Evolutionary conservation across 768 basidiomycete genomes (phyloP), one percentile per base, ranked within the genome.

Genomic region (Tephrocybe sp.): DNA sequence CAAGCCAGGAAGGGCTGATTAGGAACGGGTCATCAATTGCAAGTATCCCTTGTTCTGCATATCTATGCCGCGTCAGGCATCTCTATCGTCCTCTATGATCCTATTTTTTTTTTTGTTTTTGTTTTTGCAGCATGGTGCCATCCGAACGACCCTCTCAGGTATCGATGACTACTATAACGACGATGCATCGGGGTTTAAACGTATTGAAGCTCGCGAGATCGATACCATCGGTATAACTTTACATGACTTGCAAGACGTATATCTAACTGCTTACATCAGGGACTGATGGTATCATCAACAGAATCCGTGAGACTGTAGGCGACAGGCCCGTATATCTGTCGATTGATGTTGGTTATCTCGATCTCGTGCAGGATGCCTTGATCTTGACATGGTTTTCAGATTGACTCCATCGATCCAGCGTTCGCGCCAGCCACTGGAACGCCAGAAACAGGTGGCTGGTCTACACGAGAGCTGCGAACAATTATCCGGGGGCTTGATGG

Each of bases 351-450:
- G 52, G 81, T 13, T 42, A 39, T 51, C 30, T n/a, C 47, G 19
- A 41, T 32, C 1, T 13, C 9, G 16, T 3, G 26, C 26, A 19
- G 2, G 17, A 38, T 9, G 23, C n/a, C n/a, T 10, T 13, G 4
- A 39, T 35, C 30, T 44, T 47, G 49, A 22, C 45, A 22, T 16
- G 33, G 47, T 46, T 9, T 56, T 8, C 26, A 87, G 85, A 88
- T 88, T 54, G 86, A 88, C 62, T 84, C 84, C 39, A 85, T 89
- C 54, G 89, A 91, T 66, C 89, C 89, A 16, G 83, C 83, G 13
- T 87, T 89, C 55, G 89, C 89, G 1, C 89, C 89, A 22, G 89
- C 88, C 0, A 89, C 89, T 0, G 89, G 89, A 4, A 92, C 90
- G 0, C 90, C 89, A 0, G 90, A 92, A 67, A 85, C 89, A 0